Conservation (phyloP, 176 grass and related monocot species). For the Oryza brachyantha region DNA sequence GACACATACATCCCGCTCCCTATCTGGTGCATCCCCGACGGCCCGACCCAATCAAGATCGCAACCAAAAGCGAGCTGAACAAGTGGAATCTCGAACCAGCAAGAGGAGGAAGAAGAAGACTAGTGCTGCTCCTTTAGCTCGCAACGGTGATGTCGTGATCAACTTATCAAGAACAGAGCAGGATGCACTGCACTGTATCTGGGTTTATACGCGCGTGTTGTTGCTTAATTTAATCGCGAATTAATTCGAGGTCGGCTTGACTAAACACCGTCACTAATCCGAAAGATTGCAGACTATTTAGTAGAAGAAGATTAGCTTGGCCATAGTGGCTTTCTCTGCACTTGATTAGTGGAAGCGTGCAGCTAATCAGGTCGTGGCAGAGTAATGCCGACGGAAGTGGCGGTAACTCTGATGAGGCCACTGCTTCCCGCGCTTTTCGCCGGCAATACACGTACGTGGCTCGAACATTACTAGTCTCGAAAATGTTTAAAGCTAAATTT, state of each 20-base stretch:
- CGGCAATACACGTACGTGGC: neutral
- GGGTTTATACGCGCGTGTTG: neutral
- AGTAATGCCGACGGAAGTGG: slow-evolving; percentile 18
- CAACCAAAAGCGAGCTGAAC: neutral
- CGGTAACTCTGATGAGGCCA: slow-evolving; percentile 23
- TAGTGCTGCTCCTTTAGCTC: slow-evolving; percentile 16
- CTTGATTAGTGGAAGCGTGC: neutral
- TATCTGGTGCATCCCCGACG: slow-evolving; percentile 64
- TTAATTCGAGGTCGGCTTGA: slow-evolving; percentile 35
- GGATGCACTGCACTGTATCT: neutral
- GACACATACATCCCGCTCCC: slow-evolving; percentile 84
- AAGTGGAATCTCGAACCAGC: neutral
- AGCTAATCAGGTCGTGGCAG: neutral
- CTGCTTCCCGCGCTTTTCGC: slow-evolving; percentile 6
- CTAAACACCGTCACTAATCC: neutral
- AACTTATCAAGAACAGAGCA: slow-evolving; percentile 43
- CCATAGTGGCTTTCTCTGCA: neutral
- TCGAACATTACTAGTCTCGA: no score
- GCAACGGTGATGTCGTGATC: slow-evolving; percentile 37
- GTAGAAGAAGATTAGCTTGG: neutral
- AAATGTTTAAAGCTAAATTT: no score
- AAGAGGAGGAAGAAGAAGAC: neutral
- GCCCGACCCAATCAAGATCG: neutral
- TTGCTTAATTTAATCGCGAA: slow-evolving; percentile 54
- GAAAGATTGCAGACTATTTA: neutral